Evolutionary conservation across 345 rosid genomes (phyloP).

Genomic region (Citrus maxima): DNA sequence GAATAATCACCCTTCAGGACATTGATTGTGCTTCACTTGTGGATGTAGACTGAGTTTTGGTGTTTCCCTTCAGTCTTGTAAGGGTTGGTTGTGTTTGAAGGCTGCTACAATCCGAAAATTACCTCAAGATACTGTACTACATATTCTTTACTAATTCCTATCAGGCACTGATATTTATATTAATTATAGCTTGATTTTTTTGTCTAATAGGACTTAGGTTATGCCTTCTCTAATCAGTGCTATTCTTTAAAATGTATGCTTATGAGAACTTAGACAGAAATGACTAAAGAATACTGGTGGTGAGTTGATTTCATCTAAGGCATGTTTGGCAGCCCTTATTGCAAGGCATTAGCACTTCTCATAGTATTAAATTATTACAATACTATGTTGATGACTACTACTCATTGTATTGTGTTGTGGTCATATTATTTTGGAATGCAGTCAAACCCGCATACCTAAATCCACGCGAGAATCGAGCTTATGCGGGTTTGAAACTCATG

Average conservation of each 20-base stretch:
- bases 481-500: too few species aligned
- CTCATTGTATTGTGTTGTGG: too few species aligned
- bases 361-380: too few species aligned
- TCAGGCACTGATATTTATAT: not conserved
- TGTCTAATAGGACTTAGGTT: not conserved
- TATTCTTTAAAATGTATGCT: not conserved
- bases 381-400: not conserved
- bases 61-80: not conserved
- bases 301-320: not conserved
- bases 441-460: too few species aligned
- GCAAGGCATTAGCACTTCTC: too few species aligned
- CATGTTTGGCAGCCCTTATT: too few species aligned
- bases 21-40: constrained; percentile 58
- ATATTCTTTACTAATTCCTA: not conserved
- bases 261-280: not conserved
- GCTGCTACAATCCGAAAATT: not conserved
- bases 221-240: not conserved
- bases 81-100: not conserved
- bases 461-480: too few species aligned
- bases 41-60: constrained; percentile 42
- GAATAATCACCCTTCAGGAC: constrained; percentile 74
- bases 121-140: not conserved
- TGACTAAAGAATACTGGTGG: not conserved
- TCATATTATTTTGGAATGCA: too few species aligned
- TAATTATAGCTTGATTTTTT: not conserved